Evolutionary conservation across 805 yeast species (phyloP).

Genomic region (Candida oleophila): DNA sequence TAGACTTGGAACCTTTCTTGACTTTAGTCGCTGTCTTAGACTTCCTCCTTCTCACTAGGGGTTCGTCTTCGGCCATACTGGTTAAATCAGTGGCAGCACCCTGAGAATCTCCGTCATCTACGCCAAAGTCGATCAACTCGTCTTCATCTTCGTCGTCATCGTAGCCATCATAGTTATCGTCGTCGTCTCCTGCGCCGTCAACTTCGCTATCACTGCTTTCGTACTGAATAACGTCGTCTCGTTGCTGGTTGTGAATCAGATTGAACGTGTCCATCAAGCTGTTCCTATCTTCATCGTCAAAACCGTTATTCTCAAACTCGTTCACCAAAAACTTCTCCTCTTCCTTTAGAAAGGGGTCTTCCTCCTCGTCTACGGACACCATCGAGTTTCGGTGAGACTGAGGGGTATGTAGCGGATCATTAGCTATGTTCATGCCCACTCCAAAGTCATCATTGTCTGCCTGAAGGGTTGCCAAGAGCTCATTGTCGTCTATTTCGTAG

Average conservation of each 20-base stretch:
- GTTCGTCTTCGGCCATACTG: not conserved
- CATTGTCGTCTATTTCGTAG: constrained; percentile 55
- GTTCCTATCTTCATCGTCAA: constrained; percentile 38
- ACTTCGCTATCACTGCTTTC: constrained; percentile 31
- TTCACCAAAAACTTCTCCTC: constrained; percentile 45
- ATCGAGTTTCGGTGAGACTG: constrained; percentile 22
- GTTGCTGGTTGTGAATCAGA: constrained; percentile 16
- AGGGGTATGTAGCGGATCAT: constrained; percentile 7
- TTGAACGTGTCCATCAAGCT: constrained; percentile 14
- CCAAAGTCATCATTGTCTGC: constrained; percentile 46
- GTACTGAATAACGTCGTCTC: constrained; percentile 40
- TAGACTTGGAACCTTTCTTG: not conserved
- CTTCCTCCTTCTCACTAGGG: not conserved
- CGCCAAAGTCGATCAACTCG: constrained; percentile 2
- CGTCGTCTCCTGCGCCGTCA: constrained; percentile 35
- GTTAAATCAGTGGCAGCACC: not conserved
- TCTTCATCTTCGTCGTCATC: constrained; percentile 25
- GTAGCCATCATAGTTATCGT: constrained; percentile 22
- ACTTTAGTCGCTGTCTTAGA: no score
- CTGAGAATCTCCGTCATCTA: not conserved
- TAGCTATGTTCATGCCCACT: constrained; percentile 7
- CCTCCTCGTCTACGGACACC: constrained; percentile 33
- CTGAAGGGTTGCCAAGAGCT: constrained; percentile 44
- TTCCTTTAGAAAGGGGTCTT: constrained; percentile 39
- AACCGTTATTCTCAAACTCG: constrained; percentile 46